These are phyloP conservation scores for Penicillium sp. DNA, from an alignment of 2,329 filamentous ascomycete genomes.

Conservation along the genomic window DNA sequence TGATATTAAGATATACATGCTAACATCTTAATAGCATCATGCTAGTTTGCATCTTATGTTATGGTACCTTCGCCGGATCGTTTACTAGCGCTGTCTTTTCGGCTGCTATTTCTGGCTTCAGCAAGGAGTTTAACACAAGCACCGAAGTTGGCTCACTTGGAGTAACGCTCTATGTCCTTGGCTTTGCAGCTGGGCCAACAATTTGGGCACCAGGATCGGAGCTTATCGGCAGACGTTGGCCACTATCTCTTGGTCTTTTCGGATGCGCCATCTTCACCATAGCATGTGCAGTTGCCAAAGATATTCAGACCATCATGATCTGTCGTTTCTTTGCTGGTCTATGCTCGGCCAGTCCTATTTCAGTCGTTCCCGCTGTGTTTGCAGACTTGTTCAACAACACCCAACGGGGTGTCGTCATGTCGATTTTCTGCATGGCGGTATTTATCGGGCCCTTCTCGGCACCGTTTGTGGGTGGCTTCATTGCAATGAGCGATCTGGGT, in stretches of 20 bases:
- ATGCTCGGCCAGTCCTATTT: slow-evolving; percentile 44
- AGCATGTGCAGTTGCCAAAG: slow-evolving; percentile 39
- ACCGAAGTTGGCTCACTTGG: slow-evolving; percentile 41
- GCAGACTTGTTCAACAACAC: slow-evolving; percentile 51
- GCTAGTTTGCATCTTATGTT: slow-evolving; percentile 6
- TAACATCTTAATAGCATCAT: background rate
- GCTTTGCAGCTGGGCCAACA: slow-evolving; percentile 53
- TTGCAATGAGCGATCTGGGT: slow-evolving; percentile 44
- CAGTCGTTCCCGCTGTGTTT: slow-evolving; percentile 43
- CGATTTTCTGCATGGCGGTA: slow-evolving; percentile 48
- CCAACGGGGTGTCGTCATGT: slow-evolving; percentile 41
- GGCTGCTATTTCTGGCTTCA: slow-evolving; percentile 58
- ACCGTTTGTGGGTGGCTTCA: slow-evolving; percentile 52
- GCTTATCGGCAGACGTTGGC: slow-evolving; percentile 55
- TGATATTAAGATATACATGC: background rate
- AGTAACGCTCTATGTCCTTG: slow-evolving; percentile 46
- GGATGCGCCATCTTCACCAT: slow-evolving; percentile 44
- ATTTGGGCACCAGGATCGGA: slow-evolving; percentile 61
- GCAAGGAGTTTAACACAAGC: slow-evolving; percentile 49
- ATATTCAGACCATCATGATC: slow-evolving; percentile 40
- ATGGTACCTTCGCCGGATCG: slow-evolving; percentile 9
- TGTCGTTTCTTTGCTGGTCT: slow-evolving; percentile 48
- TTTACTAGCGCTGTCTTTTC: slow-evolving; percentile 66
- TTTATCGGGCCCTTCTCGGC: slow-evolving; percentile 48
- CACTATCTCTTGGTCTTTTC: slow-evolving; percentile 44